A percentile compares a stretch with the other conserved stretches of the same genome.
phyloP scores from a whole-genome alignment of 768 basidiomycete species.

The Serendipita vermifera region DNA sequence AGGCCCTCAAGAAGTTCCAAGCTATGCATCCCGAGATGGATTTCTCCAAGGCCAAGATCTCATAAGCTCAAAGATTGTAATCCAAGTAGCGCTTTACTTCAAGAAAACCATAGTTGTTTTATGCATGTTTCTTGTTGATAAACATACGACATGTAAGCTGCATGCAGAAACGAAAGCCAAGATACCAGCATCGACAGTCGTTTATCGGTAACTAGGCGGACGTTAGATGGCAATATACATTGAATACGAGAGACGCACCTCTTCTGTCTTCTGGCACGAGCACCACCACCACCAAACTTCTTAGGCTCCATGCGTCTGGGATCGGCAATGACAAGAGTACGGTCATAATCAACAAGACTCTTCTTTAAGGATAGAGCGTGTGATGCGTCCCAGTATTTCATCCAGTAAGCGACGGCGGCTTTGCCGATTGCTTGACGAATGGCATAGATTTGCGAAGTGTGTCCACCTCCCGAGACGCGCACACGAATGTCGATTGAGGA shows the following conservation, averaged over 20 bases:
- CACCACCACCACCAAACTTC: constrained; percentile 98
- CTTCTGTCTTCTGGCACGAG: constrained; percentile 97
- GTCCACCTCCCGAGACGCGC: constrained; percentile 97
- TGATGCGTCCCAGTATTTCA: constrained; percentile 96
- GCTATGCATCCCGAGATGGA: constrained; percentile 85
- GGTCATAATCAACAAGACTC: constrained; percentile 91
- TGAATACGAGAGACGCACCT: constrained; percentile 38
- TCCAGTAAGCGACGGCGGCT: constrained; percentile 94
- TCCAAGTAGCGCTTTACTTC: background rate
- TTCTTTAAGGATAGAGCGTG: constrained; percentile 98
- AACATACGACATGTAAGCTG: background rate
- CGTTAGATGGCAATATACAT: background rate
- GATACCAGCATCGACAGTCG: background rate
- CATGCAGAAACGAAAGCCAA: background rate
- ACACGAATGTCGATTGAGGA: constrained; percentile 86
- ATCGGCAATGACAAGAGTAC: constrained; percentile 79
- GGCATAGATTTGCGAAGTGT: constrained; percentile 97
- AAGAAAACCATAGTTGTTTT: background rate
- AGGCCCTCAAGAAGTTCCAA: constrained; percentile 85
- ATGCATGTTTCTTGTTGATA: background rate
- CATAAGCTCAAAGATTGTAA: too few relatives aligned
- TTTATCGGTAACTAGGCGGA: constrained; percentile 62
- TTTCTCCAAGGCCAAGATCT: constrained; percentile 83
- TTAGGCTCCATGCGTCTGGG: constrained; percentile 98
- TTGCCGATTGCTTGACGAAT: constrained; percentile 98